These are phyloP conservation scores for Alternaria ventricosa DNA, from an alignment of 2,329 filamentous ascomycete species.

Conservation along the genomic window DNA sequence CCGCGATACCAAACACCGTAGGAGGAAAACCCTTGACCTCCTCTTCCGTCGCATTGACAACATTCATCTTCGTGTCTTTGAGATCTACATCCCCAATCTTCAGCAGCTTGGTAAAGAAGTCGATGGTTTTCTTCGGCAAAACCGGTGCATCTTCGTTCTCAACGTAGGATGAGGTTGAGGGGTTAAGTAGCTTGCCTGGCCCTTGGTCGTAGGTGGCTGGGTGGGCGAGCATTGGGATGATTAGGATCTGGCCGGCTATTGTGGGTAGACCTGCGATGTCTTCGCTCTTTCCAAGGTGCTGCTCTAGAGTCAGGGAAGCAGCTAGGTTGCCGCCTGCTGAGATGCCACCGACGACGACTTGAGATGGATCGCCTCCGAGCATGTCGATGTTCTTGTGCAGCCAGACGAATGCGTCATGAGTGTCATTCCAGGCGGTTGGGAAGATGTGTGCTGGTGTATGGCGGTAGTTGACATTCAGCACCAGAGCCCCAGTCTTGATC, in stretches of 20 bases:
- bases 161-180: conserved; percentile 54
- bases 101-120: conserved; percentile 40
- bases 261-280: conserved; percentile 32
- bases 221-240: conserved; percentile 49
- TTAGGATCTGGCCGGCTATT: conserved; percentile 57
- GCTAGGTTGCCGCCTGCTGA: conserved; percentile 61
- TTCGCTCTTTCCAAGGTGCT: conserved; percentile 52
- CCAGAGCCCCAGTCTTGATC: conserved; percentile 50
- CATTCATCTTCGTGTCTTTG: conserved; percentile 42
- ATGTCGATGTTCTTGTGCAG: conserved; percentile 53
- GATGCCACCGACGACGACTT: conserved; percentile 59
- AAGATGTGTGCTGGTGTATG: conserved; percentile 63
- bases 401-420: conserved; percentile 63
- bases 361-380: conserved; percentile 49
- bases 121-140: conserved; percentile 47
- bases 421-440: conserved; percentile 62
- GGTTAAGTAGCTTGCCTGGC: conserved; percentile 47
- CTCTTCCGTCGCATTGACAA: conserved; percentile 40
- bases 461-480: conserved; percentile 65
- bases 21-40: conserved; percentile 55
- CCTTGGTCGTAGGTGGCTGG: conserved; percentile 46
- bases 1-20: conserved; percentile 58
- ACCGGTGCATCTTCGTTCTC: conserved; percentile 58
- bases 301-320: conserved; percentile 52
- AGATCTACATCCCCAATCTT: conserved; percentile 29